Conservation (phyloP, 208 protist species). For the Kentomonas sorsogonicus region DNA sequence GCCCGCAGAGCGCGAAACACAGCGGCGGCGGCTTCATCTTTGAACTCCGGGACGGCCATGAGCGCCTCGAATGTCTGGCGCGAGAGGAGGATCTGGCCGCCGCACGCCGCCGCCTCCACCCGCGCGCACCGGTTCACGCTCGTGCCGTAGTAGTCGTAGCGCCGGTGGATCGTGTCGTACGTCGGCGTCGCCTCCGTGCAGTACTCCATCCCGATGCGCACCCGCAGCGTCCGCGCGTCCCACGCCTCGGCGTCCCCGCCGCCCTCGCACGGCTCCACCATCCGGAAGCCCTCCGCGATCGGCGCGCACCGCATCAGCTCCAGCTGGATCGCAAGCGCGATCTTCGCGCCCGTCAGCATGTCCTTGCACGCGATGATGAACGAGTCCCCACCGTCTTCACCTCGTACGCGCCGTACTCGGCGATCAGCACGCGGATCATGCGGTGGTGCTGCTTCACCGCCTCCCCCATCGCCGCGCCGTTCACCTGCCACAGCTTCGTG, state of each 20-base stretch:
- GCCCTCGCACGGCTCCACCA: slow-evolving; percentile 47
- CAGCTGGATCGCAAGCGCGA: slow-evolving; percentile 58
- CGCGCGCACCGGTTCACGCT: slow-evolving; percentile 81
- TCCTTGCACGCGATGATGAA: slow-evolving; percentile 76
- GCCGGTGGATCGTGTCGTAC: slow-evolving; percentile 51
- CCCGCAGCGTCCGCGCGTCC: slow-evolving; percentile 33
- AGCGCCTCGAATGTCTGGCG: slow-evolving; percentile 48
- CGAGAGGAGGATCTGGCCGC: slow-evolving; percentile 78
- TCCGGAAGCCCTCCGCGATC: slow-evolving; percentile 45
- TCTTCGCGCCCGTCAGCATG: slow-evolving; percentile 49
- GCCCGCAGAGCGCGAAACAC: slow-evolving; percentile 31
- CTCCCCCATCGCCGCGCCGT: slow-evolving; percentile 41
- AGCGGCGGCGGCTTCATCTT: slow-evolving; percentile 41
- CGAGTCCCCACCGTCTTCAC: slow-evolving; percentile 71
- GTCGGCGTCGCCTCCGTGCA: slow-evolving; percentile 49
- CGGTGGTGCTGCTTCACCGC: slow-evolving; percentile 59
- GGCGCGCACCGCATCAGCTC: slow-evolving; percentile 53
- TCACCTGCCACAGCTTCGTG: slow-evolving; percentile 66
- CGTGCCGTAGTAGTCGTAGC: slow-evolving; percentile 84
- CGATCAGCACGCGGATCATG: slow-evolving; percentile 54
- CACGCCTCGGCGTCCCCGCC: slow-evolving; percentile 27
- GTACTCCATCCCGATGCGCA: slow-evolving; percentile 66
- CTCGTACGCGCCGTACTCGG: slow-evolving; percentile 59
- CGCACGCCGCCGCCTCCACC: slow-evolving; percentile 52
- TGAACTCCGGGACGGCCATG: slow-evolving; percentile 42